phyloP scores from a whole-genome alignment of 1,139 yeast genomes.

The Williopsis jadinii region DNA sequence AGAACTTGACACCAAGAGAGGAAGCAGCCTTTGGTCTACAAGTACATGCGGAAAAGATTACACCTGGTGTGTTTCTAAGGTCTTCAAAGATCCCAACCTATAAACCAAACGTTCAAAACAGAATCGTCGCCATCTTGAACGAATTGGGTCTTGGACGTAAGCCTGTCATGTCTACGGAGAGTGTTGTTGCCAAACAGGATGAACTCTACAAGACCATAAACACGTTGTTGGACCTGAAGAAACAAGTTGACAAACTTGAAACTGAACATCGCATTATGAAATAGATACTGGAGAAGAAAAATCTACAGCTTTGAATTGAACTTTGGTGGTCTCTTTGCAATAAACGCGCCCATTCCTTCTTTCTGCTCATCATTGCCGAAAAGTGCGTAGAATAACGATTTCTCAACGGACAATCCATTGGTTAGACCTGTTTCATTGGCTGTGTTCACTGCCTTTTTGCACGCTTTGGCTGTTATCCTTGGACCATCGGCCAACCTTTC shows the following conservation, averaged over 20 bases:
- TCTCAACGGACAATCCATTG: constrained; percentile 36
- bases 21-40: constrained; percentile 82
- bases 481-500: constrained; percentile 33
- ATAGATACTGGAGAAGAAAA: constrained; percentile 5
- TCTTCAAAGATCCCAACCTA: constrained; percentile 58
- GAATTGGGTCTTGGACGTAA: constrained; percentile 73
- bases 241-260: constrained; percentile 80
- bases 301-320: constrained; percentile 15
- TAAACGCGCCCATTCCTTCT: constrained; percentile 46
- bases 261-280: constrained; percentile 53
- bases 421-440: constrained; percentile 31
- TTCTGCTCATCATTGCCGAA: constrained; percentile 40
- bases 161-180: constrained; percentile 86
- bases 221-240: constrained; percentile 74
- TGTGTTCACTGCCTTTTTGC: constrained; percentile 37
- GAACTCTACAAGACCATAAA: constrained; percentile 66
- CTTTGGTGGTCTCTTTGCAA: constrained; percentile 37
- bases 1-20: constrained; percentile 66
- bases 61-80: constrained; percentile 69
- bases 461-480: constrained; percentile 38
- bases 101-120: constrained; percentile 69
- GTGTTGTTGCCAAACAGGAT: constrained; percentile 75
- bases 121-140: constrained; percentile 63
- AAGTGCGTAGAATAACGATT: constrained; percentile 36
- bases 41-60: constrained; percentile 72